Conservation (phyloP, 192 early-diverging fungal genomes). For the Gonapodya sp. region DNA sequence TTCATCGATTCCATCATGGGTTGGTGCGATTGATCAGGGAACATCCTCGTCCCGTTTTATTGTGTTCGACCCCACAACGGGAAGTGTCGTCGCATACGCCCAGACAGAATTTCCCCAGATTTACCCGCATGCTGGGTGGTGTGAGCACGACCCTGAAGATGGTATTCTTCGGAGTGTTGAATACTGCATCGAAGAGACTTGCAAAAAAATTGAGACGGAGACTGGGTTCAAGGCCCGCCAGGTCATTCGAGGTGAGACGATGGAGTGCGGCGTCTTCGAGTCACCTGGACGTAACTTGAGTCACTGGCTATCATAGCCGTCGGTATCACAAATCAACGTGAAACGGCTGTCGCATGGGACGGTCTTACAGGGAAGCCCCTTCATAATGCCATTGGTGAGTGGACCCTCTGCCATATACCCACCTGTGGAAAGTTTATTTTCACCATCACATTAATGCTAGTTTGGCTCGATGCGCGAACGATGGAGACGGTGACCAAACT, state of each 20-base stretch:
- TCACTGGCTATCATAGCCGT: conserved; percentile 51
- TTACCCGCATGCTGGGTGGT: conserved; percentile 74
- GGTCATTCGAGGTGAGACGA: conserved; percentile 20
- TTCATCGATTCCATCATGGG: too few relatives aligned
- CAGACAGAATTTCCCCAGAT: conserved; percentile 74
- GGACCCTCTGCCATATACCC: neutral
- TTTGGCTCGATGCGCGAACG: conserved; percentile 86
- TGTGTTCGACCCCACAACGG: conserved; percentile 65
- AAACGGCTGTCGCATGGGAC: conserved; percentile 90
- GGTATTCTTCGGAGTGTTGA: conserved; percentile 61
- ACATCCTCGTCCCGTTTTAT: conserved; percentile 86
- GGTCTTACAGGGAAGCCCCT: conserved; percentile 63
- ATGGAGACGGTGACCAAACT: conserved; percentile 57
- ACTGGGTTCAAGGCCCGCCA: conserved; percentile 34
- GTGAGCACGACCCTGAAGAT: conserved; percentile 69
- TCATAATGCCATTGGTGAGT: conserved; percentile 59
- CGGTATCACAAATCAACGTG: conserved; percentile 92
- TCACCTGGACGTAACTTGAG: neutral
- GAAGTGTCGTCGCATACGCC: conserved; percentile 57
- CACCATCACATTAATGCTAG: conserved; percentile 18
- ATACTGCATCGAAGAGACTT: conserved; percentile 55
- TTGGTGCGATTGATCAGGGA: conserved; percentile 90
- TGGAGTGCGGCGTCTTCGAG: conserved; percentile 4
- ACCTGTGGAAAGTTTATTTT: neutral
- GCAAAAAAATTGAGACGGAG: conserved; percentile 48